Percentiles rank a stretch among this genome's conserved stretches.
Evolutionary conservation across 805 yeast genomes (phyloP).

Genomic region (Myxozyma vanderwaltii): DNA sequence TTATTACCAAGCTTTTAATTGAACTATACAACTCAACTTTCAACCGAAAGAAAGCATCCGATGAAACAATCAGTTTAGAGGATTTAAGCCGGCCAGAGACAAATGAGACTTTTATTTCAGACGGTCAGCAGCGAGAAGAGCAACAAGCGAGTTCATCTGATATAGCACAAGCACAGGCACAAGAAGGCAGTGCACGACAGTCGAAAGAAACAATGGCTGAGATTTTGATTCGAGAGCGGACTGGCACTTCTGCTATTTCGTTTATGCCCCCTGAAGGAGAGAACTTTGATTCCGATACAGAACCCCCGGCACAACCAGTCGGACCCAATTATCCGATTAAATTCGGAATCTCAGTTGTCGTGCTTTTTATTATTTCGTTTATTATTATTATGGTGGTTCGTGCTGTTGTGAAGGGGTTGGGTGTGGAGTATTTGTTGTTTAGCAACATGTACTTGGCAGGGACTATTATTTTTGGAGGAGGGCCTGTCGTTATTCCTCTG

Average conservation of each 20-base stretch:
- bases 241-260: conserved; percentile 5
- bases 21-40: background rate
- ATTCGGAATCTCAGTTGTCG: conserved; percentile 4
- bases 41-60: background rate
- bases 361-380: conserved; percentile 11
- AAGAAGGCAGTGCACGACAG: background rate
- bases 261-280: background rate
- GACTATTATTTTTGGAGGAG: conserved; percentile 29
- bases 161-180: background rate
- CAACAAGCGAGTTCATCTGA: background rate
- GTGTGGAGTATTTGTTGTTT: conserved; percentile 14
- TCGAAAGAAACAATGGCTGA: background rate
- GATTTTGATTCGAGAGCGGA: background rate
- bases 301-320: conserved; percentile 2
- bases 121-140: background rate
- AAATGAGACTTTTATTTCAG: background rate
- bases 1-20: background rate
- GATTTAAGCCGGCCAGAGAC: background rate
- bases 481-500: conserved; percentile 28
- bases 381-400: conserved; percentile 13
- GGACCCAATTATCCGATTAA: conserved; percentile 3
- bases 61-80: background rate
- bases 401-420: conserved; percentile 3
- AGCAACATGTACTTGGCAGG: conserved; percentile 23
- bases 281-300: background rate